Conservation (phyloP, 2,329 filamentous ascomycete species). For the Cytospora schulzeri region DNA sequence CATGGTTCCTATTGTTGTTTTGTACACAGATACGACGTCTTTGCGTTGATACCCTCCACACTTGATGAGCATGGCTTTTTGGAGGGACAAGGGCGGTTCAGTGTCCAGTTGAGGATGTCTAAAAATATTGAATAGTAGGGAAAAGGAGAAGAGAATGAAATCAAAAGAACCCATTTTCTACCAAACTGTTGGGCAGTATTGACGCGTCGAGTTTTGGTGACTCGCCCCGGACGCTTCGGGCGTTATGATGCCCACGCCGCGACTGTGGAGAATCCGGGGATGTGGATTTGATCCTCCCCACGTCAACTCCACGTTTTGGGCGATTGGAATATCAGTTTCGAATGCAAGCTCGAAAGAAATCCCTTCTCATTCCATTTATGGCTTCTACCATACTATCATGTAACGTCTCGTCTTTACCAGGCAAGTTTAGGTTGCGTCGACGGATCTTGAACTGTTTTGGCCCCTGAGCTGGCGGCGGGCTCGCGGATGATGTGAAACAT, state of each 20-base stretch:
- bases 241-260: too few species aligned
- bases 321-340: too few species aligned
- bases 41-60: not conserved
- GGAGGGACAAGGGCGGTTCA: not conserved
- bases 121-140: not conserved
- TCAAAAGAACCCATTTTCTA: too few species aligned
- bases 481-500: constrained; percentile 3
- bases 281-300: not conserved
- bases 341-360: too few species aligned
- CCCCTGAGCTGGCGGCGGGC: not conserved
- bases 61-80: not conserved
- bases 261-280: not conserved
- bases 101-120: not conserved
- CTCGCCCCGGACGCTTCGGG: too few species aligned
- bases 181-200: not conserved
- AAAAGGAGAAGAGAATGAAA: not conserved
- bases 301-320: too few species aligned
- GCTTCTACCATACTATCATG: not conserved
- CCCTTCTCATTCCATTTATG: too few species aligned
- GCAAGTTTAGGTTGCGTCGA: not conserved
- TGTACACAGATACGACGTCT: not conserved
- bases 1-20: not conserved
- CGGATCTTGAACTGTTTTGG: not conserved
- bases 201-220: not conserved
- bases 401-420: not conserved